Percentiles rank a stretch among this genome's conserved stretches.
Conservation (phyloP, 192 early-diverging fungal genomes). For the Radiomyces spectabilis region DNA sequence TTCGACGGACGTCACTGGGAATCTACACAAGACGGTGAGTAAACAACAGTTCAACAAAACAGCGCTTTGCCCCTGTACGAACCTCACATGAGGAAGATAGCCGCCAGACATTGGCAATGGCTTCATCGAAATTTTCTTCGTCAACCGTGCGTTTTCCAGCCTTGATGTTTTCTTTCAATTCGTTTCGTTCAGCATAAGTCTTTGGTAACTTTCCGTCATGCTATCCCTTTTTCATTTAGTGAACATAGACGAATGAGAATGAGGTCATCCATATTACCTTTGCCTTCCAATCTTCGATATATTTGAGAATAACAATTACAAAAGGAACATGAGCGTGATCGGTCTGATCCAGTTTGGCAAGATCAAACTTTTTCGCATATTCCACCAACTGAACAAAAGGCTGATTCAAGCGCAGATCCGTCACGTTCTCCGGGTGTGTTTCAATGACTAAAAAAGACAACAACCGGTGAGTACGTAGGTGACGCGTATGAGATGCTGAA, state of each 20-base stretch:
- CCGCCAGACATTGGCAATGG: slow-evolving; percentile 54
- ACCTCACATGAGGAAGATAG: slow-evolving; percentile 2
- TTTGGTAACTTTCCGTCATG: slow-evolving; percentile 54
- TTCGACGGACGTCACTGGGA: slow-evolving; percentile 31
- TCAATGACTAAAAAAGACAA: slow-evolving; percentile 72
- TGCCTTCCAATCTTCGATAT: slow-evolving; percentile 65
- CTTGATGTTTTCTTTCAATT: slow-evolving; percentile 57
- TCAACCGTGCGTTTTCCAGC: slow-evolving; percentile 50
- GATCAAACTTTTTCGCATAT: slow-evolving; percentile 60
- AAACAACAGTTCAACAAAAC: neutral
- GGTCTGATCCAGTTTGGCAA: slow-evolving; percentile 55
- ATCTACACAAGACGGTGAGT: slow-evolving; percentile 31
- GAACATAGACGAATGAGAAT: neutral
- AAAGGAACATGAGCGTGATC: slow-evolving; percentile 82
- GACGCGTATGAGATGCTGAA: neutral
- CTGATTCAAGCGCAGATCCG: slow-evolving; percentile 76
- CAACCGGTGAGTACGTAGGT: slow-evolving; percentile 5
- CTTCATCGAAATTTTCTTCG: slow-evolving; percentile 91
- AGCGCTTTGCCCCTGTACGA: neutral
- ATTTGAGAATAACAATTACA: slow-evolving; percentile 73
- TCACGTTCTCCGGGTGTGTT: slow-evolving; percentile 69
- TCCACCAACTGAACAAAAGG: slow-evolving; percentile 69
- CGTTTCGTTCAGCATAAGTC: slow-evolving; percentile 51
- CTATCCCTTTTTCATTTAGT: too few relatives aligned
- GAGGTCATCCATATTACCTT: slow-evolving; percentile 31